These are phyloP conservation scores for Schizonepeta tenuifolia DNA, from an alignment of 257 asterid species.

Conservation along the genomic window DNA sequence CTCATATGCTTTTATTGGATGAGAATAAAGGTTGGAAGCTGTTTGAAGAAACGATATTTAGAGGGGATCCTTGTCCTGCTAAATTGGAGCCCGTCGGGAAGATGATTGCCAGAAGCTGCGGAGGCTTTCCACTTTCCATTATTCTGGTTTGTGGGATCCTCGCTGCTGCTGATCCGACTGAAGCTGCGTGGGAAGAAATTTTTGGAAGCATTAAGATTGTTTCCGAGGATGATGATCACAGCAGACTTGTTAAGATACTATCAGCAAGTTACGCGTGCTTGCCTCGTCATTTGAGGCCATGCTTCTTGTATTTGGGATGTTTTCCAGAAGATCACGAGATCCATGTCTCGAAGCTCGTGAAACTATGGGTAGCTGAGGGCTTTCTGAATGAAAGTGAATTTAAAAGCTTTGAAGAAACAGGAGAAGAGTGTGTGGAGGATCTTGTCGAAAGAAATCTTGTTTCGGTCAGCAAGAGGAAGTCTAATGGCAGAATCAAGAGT, in stretches of 20 bases:
- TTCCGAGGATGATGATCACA: not conserved
- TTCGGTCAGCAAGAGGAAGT: not conserved
- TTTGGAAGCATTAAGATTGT: not conserved
- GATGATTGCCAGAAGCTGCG: not conserved
- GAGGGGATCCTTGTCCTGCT: too few species aligned
- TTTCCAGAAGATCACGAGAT: not conserved
- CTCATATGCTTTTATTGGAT: not conserved
- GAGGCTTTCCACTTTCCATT: not conserved
- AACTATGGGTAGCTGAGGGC: constrained; percentile 7
- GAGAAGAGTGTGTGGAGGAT: not conserved
- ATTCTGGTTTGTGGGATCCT: constrained; percentile 11
- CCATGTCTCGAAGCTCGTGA: not conserved
- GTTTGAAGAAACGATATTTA: not conserved
- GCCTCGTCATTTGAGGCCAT: constrained; percentile 8
- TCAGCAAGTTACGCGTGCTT: not conserved
- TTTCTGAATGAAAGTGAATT: not conserved
- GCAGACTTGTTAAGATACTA: not conserved
- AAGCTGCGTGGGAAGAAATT: not conserved
- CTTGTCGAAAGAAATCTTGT: not conserved
- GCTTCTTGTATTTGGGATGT: too few species aligned
- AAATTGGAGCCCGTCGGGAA: not conserved
- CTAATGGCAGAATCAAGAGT: not conserved
- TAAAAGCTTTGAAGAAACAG: not conserved
- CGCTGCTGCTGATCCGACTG: not conserved
- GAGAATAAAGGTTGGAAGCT: not conserved